Evolutionary conservation across 108 stramenopile genomes (phyloP).

Genomic region (Fistulifera pelliculosa): DNA sequence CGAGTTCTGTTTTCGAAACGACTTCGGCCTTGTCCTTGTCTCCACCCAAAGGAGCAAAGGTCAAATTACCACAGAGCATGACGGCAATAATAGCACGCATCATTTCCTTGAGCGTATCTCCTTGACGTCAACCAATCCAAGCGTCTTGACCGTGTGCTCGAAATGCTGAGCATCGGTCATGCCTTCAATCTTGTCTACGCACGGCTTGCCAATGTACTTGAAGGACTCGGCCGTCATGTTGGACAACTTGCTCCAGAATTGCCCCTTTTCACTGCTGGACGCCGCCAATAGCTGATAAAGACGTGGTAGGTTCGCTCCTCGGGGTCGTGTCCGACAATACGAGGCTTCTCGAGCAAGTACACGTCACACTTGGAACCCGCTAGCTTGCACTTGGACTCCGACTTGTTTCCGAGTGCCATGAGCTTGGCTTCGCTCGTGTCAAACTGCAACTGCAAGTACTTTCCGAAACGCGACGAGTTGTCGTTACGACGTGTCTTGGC

Average conservation of each 20-base stretch:
- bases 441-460: slow-evolving; percentile 76
- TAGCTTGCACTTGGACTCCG: slow-evolving; percentile 43
- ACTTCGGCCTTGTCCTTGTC: slow-evolving; percentile 60
- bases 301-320: slow-evolving; percentile 98
- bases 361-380: slow-evolving; percentile 69
- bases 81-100: slow-evolving; percentile 75
- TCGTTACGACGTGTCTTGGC: slow-evolving; percentile 77
- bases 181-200: slow-evolving; percentile 55
- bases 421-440: slow-evolving; percentile 30
- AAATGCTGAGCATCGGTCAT: slow-evolving; percentile 68
- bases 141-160: slow-evolving; percentile 50
- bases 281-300: slow-evolving; percentile 95
- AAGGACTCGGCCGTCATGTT: slow-evolving; percentile 52
- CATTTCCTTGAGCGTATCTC: slow-evolving; percentile 49
- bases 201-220: slow-evolving; percentile 43
- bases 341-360: slow-evolving; percentile 96
- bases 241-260: slow-evolving; percentile 63
- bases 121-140: slow-evolving; percentile 57
- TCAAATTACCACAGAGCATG: slow-evolving; percentile 82
- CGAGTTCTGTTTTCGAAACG: slow-evolving; percentile 37
- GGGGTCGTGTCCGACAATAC: slow-evolving; percentile 80
- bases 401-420: slow-evolving; percentile 38
- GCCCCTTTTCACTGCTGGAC: slow-evolving; percentile 43
- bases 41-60: slow-evolving; percentile 42
- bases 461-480: slow-evolving; percentile 76